Conservation (phyloP, 1,284 basidiomycete genomes). For the Cryptococcus jaspeensis region DNA sequence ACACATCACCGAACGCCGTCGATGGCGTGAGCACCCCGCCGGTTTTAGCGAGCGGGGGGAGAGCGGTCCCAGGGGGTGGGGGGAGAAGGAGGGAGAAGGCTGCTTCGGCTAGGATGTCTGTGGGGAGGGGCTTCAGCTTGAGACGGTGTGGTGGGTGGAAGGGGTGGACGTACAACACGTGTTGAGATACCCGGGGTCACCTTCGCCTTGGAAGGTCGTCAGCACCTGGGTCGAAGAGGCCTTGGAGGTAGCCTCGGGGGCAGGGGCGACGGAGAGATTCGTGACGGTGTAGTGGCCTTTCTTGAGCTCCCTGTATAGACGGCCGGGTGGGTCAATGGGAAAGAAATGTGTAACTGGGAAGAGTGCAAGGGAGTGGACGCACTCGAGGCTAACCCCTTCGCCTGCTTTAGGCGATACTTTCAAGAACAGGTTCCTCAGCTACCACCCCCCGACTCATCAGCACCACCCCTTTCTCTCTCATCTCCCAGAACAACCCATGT, state of each 20-base stretch:
- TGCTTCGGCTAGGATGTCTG: slow-evolving; percentile 72
- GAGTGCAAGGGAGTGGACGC: slow-evolving; percentile 31
- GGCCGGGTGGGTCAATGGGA: no score
- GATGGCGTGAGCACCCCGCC: slow-evolving; percentile 79
- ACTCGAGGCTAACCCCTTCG: slow-evolving; percentile 64
- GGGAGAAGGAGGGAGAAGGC: slow-evolving; percentile 65
- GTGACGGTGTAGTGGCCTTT: slow-evolving; percentile 61
- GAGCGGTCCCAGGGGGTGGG: slow-evolving; percentile 51
- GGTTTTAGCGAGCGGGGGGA: slow-evolving; percentile 59
- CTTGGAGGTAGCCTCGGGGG: no score
- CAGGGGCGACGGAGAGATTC: slow-evolving; percentile 65
- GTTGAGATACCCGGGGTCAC: slow-evolving; percentile 76
- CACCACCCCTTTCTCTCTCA: no score
- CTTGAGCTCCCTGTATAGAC: slow-evolving; percentile 57
- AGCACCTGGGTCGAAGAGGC: slow-evolving; percentile 52
- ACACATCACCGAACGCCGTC: slow-evolving; percentile 68
- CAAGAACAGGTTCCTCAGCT: slow-evolving; percentile 53
- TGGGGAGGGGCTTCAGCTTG: neutral
- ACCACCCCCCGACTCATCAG: slow-evolving; percentile 63
- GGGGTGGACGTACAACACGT: slow-evolving; percentile 58
- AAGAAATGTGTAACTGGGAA: neutral
- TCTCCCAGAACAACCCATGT: no score
- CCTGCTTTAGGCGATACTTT: slow-evolving; percentile 60
- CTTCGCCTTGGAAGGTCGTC: slow-evolving; percentile 63
- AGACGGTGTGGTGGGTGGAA: neutral